Evolutionary conservation across 768 basidiomycete species (phyloP), one percentile per base, ranked within the genome.

Genomic region (Amanita fuliginea): DNA sequence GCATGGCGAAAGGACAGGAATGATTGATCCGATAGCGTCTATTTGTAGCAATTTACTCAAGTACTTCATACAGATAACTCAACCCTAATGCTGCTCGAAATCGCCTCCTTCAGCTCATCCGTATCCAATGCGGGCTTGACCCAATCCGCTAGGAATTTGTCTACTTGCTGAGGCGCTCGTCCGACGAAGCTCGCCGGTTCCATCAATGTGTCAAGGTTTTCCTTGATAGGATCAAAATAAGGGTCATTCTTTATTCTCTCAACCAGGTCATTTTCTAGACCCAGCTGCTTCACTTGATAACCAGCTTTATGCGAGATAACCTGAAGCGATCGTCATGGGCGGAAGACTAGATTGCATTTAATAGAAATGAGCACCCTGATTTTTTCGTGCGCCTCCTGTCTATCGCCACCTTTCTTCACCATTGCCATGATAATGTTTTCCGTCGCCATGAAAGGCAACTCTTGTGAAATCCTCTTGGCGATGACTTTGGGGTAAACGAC

Each of bases 371-470:
- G 67, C 72, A 87, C 87, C 52, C 95, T 73, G 60, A 97, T 92
- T 68, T 89, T 86, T 68, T 97, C 96, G 63, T 98, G 96, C 6
- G 91, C 91, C 66, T 91, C 92, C 63, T 98, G 96, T 30, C 96
- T 77, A 66, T 98, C 94, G 1, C 94, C 95, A 18, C 91, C 91
- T 43, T 78, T 81, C 67, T 89, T 96, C 54, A 98, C 96, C 37
- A 99, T 80, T 1, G 92, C 92, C 96, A 99, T 98, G 68, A 98
- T 98, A 67, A 99, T 77, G 65, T 99, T 99, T 67, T 99, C 96
- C 1, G 96, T 99, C 3, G 95, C 93, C 96, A 99, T 98, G 77
- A 98, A 98, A 1, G 96, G 96, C 30, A 99, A 76, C 64, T 99
- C 96, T 64, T 97, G 90, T 2, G 81, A 66, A 64, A 99, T 94